Percentiles rank a stretch among this genome's conserved stretches.
These are phyloP conservation scores for Coniella vitis DNA, from an alignment of 2,329 filamentous ascomycete species.

Conservation along the genomic window DNA sequence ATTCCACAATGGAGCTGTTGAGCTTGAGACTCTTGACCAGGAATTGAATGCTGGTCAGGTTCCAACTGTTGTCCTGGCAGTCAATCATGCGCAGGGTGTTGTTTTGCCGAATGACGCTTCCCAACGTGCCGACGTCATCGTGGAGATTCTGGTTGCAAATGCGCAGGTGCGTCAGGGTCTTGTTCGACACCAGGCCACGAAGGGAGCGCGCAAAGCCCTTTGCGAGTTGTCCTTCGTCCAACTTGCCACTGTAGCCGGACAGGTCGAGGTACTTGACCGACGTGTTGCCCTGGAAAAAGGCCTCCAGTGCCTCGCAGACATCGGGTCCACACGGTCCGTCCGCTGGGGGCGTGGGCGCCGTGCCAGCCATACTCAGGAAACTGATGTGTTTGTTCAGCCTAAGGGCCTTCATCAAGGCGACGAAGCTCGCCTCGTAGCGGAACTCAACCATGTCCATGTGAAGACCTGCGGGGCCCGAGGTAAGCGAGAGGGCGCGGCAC, in stretches of 20 bases:
- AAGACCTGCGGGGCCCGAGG: constrained; percentile 42
- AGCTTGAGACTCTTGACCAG: constrained; percentile 36
- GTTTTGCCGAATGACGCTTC: constrained; percentile 42
- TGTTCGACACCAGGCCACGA: constrained; percentile 24
- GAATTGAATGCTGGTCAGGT: constrained; percentile 43
- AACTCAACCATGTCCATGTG: constrained; percentile 54
- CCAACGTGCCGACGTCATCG: constrained; percentile 44
- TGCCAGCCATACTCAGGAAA: constrained; percentile 48
- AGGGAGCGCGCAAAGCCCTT: constrained; percentile 46
- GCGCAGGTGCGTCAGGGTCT: constrained; percentile 38
- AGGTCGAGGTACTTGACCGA: constrained; percentile 48
- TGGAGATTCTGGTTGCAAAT: constrained; percentile 51
- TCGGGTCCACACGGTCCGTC: constrained; percentile 31
- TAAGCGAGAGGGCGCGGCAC: constrained; percentile 38
- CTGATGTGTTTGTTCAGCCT: constrained; percentile 43
- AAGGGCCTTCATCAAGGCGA: constrained; percentile 43
- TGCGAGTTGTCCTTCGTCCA: constrained; percentile 51
- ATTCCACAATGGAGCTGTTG: constrained; percentile 37
- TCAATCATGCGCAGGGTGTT: constrained; percentile 44
- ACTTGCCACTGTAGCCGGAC: constrained; percentile 49
- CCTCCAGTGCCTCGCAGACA: constrained; percentile 41
- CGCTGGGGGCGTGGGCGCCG: constrained; percentile 36
- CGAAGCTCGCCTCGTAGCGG: constrained; percentile 42
- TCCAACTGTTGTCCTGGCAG: constrained; percentile 49
- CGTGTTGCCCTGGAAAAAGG: constrained; percentile 44